Percentiles rank a stretch among this genome's conserved stretches.
Conservation (phyloP, 2,329 filamentous ascomycete genomes). For the Cladosporium sp. region DNA sequence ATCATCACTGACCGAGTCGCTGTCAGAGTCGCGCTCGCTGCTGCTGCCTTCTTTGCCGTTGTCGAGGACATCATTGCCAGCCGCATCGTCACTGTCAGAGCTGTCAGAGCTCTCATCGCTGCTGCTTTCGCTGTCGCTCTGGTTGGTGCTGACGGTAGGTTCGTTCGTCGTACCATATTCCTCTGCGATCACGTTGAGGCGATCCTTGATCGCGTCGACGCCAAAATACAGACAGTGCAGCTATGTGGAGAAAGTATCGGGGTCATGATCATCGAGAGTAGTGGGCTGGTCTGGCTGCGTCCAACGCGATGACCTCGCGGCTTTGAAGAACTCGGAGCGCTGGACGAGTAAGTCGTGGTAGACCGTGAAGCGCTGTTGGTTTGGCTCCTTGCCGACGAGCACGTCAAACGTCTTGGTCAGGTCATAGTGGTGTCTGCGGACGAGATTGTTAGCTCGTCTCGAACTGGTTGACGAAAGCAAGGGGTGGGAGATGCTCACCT, state of each 20-base stretch:
- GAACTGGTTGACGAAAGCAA: not conserved
- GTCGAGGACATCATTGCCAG: not conserved
- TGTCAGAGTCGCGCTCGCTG: not conserved
- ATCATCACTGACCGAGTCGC: not conserved
- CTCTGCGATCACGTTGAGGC: not conserved
- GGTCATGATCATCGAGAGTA: not conserved
- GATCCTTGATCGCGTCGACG: not conserved
- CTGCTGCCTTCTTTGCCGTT: not conserved
- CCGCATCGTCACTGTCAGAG: not conserved
- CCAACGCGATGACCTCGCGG: not conserved
- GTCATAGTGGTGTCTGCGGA: not conserved
- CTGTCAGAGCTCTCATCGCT: not conserved
- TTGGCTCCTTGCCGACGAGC: not conserved
- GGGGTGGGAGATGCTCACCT: not conserved
- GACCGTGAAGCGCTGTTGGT: not conserved
- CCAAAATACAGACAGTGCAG: conserved; percentile 1
- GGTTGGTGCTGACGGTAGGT: not conserved
- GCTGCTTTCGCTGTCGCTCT: not conserved
- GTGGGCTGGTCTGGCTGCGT: not conserved
- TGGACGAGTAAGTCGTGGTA: not conserved
- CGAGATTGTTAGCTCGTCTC: not conserved
- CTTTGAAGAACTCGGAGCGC: not conserved
- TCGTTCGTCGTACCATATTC: not conserved
- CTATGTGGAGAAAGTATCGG: not conserved
- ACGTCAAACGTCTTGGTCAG: not conserved